Evolutionary conservation across 2,329 filamentous ascomycete genomes (phyloP), one percentile per base, ranked within the genome.

Genomic region (Exophiala alcalophila): DNA sequence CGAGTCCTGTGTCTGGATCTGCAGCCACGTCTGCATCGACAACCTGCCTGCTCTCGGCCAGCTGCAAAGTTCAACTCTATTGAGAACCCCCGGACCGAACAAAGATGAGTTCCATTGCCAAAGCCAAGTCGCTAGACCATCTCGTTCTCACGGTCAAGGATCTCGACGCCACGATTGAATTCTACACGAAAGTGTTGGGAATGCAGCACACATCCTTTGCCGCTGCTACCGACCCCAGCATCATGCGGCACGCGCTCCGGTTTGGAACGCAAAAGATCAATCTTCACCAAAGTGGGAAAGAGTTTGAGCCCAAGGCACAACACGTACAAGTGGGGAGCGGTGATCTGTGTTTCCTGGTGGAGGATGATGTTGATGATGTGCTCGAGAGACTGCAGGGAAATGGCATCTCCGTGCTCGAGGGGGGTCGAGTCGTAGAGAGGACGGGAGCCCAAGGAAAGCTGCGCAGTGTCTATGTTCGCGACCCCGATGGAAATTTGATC

Each of bases 251-350:
- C 44, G 76, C 77, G 0, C 65, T 82, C 11, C 61, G 68, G 4
- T 82, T 81, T 52, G 79, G 77, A 23, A 56, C 51, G 1, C 76
- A 79, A 48, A 82, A 82, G 60, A 76, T 82, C 44, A 82, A 82
- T 47, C 67, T 83, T 2, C 78, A 82, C 54, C 66, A 77, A 50
- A 62, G 65, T 8, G 77, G 77, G 5, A 69, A 68, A 10, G 77
- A 81, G 46, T 81, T 80, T 50, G 74, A 78, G 45, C 78, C 78
- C 3, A 80, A 80, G 55, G 78, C 78, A 0, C 56, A 57, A 3
- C 66, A 61, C 8, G 76, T 76, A 0, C 64, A 73, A 39, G 73
- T 75, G 0, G 79, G 79, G 0, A 78, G 73, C 8, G 77, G 71
- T 8, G 78, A 82, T 56, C 46, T 82, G 23, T 81, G 78, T 55